A percentile compares a stretch with the other conserved stretches of the same genome.
phyloP scores from a whole-genome alignment of 441 rosid genomes.

The Mallotus japonicus region DNA sequence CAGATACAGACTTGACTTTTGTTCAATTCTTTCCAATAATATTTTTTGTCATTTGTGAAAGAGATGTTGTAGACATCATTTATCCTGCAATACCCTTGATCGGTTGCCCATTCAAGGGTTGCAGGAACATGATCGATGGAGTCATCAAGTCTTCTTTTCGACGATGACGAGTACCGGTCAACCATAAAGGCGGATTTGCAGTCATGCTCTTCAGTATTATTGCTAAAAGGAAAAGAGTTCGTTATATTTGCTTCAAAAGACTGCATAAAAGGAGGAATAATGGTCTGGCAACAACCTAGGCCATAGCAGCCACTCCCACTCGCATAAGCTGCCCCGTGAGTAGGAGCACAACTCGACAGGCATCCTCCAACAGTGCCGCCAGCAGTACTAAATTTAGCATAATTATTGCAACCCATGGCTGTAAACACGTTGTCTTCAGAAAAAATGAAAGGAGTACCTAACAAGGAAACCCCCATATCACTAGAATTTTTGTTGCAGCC shows the following conservation, averaged over 20 bases:
- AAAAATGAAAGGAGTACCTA: no score
- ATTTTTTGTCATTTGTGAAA: background rate
- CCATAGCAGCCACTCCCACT: slow-evolving; percentile 2
- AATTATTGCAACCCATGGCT: no score
- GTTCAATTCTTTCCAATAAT: slow-evolving; percentile 12
- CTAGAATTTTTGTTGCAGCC: no score
- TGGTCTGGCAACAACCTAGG: slow-evolving; percentile 8
- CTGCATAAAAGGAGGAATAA: background rate
- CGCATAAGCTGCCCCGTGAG: no score
- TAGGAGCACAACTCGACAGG: background rate
- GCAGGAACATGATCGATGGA: slow-evolving; percentile 8
- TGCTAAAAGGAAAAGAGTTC: background rate
- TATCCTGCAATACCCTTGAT: slow-evolving; percentile 12
- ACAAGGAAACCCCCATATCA: no score
- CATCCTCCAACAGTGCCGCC: slow-evolving; percentile 5
- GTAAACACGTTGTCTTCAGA: no score
- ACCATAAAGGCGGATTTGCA: slow-evolving; percentile 1
- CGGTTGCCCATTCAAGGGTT: slow-evolving; percentile 13
- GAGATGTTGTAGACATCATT: no score
- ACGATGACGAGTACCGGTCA: background rate
- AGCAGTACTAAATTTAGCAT: no score
- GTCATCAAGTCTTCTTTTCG: no score
- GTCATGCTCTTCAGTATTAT: no score
- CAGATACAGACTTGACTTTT: slow-evolving; percentile 12
- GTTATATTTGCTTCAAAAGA: background rate